Conservation (phyloP, 176 grass and related monocot species). For the Saccharum spontaneum region DNA sequence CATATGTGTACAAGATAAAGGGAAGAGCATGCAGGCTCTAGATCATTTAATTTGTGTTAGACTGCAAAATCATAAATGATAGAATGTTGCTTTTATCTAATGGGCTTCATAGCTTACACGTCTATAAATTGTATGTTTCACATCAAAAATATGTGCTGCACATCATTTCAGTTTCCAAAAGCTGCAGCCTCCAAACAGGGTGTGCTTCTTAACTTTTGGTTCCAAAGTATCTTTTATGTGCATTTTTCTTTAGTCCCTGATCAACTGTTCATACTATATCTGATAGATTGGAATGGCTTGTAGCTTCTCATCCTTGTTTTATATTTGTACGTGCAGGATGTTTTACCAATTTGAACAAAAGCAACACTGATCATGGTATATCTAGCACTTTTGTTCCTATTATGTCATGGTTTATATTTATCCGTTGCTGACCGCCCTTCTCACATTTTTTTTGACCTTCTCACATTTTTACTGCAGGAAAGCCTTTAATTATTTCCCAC, state of each 20-base stretch:
- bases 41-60: neutral
- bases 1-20: neutral
- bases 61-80: neutral
- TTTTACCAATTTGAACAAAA: constrained; percentile 77
- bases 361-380: constrained; percentile 70
- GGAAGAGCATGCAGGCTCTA: neutral
- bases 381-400: neutral
- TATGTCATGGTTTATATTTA: neutral
- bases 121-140: neutral
- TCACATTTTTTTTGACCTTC: constrained; percentile 5
- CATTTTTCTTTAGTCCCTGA: neutral
- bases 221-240: neutral
- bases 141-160: neutral
- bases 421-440: neutral
- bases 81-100: neutral
- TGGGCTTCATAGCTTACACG: neutral
- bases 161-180: neutral
- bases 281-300: neutral
- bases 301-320: constrained; percentile 33
- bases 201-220: neutral
- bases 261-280: neutral
- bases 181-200: neutral
- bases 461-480: constrained; percentile 39
- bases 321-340: constrained; percentile 62
- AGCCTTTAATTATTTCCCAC: constrained; percentile 85